phyloP scores from a whole-genome alignment of 768 basidiomycete genomes.

The Pulveroboletus ravenelii region DNA sequence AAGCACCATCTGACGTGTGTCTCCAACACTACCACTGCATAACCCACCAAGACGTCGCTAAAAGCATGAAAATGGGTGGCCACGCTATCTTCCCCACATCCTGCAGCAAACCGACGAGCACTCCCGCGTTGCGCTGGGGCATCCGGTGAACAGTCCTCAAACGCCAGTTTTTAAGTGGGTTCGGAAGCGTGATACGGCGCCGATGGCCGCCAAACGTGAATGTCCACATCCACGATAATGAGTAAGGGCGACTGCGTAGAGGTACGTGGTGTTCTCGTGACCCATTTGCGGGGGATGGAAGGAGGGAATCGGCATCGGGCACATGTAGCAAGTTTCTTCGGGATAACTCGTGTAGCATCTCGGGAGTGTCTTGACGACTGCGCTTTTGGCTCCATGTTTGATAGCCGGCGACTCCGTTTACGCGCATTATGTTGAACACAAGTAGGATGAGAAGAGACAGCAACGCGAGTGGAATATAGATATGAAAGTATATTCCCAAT shows the following conservation, averaged over 20 bases:
- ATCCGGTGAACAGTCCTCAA: constrained; percentile 5
- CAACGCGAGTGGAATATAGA: constrained; percentile 66
- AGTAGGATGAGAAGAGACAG: constrained; percentile 53
- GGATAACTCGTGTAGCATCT: constrained; percentile 10
- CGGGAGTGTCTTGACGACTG: constrained; percentile 7
- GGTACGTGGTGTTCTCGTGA: constrained; percentile 4
- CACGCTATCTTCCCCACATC: constrained; percentile 36
- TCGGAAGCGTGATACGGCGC: constrained; percentile 22
- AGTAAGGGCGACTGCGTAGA: constrained; percentile 13
- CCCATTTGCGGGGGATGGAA: constrained; percentile 18
- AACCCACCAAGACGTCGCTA: constrained; percentile 32
- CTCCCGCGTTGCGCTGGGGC: constrained; percentile 18
- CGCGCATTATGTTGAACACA: constrained; percentile 20
- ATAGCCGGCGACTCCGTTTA: constrained; percentile 4
- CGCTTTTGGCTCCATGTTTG: constrained; percentile 5
- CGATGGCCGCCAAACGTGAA: constrained; percentile 23
- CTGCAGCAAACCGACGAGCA: constrained; percentile 26
- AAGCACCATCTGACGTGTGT: background rate
- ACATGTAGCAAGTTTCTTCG: constrained; percentile 1
- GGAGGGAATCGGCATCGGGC: constrained; percentile 7
- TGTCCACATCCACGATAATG: constrained; percentile 20
- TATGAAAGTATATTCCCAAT: constrained; percentile 63
- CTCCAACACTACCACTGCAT: constrained; percentile 18
- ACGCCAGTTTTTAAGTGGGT: constrained; percentile 11
- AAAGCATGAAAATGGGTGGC: constrained; percentile 32